These are phyloP conservation scores for Setaria italica DNA, from an alignment of 202 grass and related monocot genomes.

Conservation along the genomic window DNA sequence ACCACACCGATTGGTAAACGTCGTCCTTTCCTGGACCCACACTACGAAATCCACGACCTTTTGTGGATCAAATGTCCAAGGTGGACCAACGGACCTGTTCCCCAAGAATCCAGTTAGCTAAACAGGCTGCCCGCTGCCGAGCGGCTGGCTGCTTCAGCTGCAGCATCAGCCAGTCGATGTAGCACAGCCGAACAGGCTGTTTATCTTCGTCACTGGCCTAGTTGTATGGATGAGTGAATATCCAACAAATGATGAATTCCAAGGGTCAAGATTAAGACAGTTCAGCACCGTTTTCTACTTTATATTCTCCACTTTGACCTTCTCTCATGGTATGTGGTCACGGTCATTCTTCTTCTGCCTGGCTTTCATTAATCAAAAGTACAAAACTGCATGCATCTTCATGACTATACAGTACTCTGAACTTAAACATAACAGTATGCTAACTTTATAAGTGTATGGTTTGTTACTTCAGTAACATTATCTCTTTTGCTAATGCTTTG, in stretches of 20 bases:
- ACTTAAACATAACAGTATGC: background rate
- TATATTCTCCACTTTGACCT: conserved; percentile 62
- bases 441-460: background rate
- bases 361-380: background rate
- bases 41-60: too few species aligned
- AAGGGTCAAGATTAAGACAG: conserved; percentile 43
- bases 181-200: too few species aligned
- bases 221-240: conserved; percentile 63
- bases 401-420: background rate
- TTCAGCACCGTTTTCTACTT: conserved; percentile 65
- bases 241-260: conserved; percentile 39
- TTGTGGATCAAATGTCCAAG: too few species aligned
- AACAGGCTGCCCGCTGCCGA: too few species aligned
- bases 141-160: too few species aligned
- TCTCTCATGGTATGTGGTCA: conserved; percentile 58
- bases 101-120: too few species aligned
- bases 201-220: conserved; percentile 60
- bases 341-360: background rate
- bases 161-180: too few species aligned
- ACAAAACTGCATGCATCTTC: background rate
- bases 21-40: too few species aligned
- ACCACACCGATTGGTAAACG: too few species aligned
- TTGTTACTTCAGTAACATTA: background rate
- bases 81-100: too few species aligned
- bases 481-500: background rate